Conservation (phyloP, 306 rosid species). For the Fragaria vesca region DNA sequence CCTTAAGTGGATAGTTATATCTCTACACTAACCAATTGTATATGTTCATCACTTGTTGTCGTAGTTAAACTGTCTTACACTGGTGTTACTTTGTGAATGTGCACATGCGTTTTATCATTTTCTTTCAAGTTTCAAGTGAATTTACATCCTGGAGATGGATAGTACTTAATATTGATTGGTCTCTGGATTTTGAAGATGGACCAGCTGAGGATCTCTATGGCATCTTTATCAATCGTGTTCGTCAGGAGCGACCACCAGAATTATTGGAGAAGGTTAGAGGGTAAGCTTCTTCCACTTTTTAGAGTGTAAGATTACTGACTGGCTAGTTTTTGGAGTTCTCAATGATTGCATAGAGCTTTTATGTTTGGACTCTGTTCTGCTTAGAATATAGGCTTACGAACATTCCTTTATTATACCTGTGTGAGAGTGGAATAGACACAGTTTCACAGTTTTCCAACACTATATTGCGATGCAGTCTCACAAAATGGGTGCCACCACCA, state of each 20-base stretch:
- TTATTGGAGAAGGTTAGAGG: conserved; percentile 74
- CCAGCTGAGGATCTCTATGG: conserved; percentile 96
- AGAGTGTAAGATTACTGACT: conserved; percentile 1
- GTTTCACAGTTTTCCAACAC: not conserved
- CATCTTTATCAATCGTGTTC: conserved; percentile 85
- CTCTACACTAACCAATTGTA: not conserved
- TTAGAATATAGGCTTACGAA: not conserved
- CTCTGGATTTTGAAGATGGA: conserved; percentile 58
- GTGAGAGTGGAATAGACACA: conserved; percentile 9
- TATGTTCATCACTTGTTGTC: not conserved
- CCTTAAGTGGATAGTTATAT: not conserved
- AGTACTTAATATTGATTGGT: not conserved
- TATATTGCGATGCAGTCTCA: conserved; percentile 61
- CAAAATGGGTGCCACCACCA: conserved; percentile 98
- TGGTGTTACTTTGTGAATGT: conserved; percentile 1
- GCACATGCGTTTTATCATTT: not conserved
- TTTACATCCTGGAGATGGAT: not conserved
- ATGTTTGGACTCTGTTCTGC: not conserved
- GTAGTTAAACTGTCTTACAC: not conserved
- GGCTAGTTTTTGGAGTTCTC: not conserved
- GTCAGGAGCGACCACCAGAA: conserved; percentile 88
- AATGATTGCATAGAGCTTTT: not conserved
- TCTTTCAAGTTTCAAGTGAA: not conserved
- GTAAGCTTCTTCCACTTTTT: conserved; percentile 50
- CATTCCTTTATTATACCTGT: not conserved